phyloP scores from a whole-genome alignment of 2,329 filamentous ascomycete species.

The Nigrospora sphaerica region DNA sequence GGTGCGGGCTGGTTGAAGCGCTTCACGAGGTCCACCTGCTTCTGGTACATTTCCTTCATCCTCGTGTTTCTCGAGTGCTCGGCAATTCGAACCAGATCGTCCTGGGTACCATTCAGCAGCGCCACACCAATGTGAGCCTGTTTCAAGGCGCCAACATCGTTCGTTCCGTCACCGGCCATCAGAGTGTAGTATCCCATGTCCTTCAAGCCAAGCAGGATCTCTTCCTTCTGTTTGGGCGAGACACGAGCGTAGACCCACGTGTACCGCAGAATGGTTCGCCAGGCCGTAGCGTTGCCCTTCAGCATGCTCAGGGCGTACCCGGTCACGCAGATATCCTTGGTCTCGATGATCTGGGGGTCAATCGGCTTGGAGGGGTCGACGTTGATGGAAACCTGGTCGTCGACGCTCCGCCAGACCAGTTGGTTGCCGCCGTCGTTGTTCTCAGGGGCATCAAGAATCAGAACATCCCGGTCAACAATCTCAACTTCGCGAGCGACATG shows the following conservation, averaged over 20 bases:
- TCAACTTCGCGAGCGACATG: slow-evolving; percentile 94
- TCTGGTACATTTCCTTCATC: slow-evolving; percentile 99
- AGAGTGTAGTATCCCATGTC: slow-evolving; percentile 96
- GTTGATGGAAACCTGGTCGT: slow-evolving; percentile 79
- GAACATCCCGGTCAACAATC: slow-evolving; percentile 90
- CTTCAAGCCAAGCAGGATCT: slow-evolving; percentile 93
- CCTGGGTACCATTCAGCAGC: slow-evolving; percentile 85
- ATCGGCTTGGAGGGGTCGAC: slow-evolving; percentile 79
- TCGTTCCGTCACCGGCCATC: slow-evolving; percentile 98
- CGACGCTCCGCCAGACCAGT: slow-evolving; percentile 89
- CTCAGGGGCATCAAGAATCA: slow-evolving; percentile 93
- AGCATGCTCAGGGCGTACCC: slow-evolving; percentile 90
- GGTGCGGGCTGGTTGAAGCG: slow-evolving; percentile 90
- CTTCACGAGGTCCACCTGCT: slow-evolving; percentile 85
- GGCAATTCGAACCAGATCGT: slow-evolving; percentile 84
- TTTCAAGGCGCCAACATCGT: slow-evolving; percentile 95
- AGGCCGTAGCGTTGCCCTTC: slow-evolving; percentile 64
- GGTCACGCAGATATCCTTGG: slow-evolving; percentile 91
- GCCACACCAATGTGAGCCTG: slow-evolving; percentile 97
- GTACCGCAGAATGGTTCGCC: slow-evolving; percentile 73
- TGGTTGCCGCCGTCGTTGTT: slow-evolving; percentile 73
- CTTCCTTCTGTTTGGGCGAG: slow-evolving; percentile 97
- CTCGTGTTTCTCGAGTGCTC: slow-evolving; percentile 91
- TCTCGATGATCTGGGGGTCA: slow-evolving; percentile 70
- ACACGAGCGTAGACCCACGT: slow-evolving; percentile 98